phyloP scores from a whole-genome alignment of 2,329 filamentous ascomycete genomes.

The Penicillium capsulatum region DNA sequence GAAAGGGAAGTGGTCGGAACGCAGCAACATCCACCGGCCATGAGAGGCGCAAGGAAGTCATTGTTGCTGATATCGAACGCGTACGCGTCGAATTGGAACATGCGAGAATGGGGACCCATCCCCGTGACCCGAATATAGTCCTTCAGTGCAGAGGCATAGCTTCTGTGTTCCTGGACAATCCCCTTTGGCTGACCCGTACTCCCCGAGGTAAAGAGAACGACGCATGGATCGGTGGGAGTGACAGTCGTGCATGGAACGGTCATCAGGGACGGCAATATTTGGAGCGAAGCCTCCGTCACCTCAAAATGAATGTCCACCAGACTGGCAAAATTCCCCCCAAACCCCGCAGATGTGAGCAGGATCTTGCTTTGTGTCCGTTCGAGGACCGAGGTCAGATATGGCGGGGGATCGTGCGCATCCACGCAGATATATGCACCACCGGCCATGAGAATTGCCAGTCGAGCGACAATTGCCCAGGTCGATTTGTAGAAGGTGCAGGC shows the following conservation, averaged over 20 bases:
- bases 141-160: constrained; percentile 19
- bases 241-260: constrained; percentile 6
- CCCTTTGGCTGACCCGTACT: constrained; percentile 27
- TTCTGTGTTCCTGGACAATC: constrained; percentile 25
- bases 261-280: neutral
- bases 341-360: constrained; percentile 52
- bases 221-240: constrained; percentile 17
- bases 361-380: constrained; percentile 65
- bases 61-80: constrained; percentile 30
- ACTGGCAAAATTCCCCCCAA: constrained; percentile 3
- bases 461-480: constrained; percentile 20
- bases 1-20: constrained; percentile 18
- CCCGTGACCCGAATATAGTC: constrained; percentile 20
- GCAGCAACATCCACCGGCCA: constrained; percentile 26
- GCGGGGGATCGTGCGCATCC: constrained; percentile 68
- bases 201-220: constrained; percentile 27
- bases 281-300: constrained; percentile 11
- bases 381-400: constrained; percentile 66
- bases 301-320: constrained; percentile 10
- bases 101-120: constrained; percentile 16
- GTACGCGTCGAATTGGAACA: constrained; percentile 28
- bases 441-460: constrained; percentile 19
- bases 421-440: constrained; percentile 64
- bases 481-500: constrained; percentile 20
- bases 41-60: constrained; percentile 22